phyloP scores from a whole-genome alignment of 495 filamentous ascomycete genomes.

The Hypoxylon intermedium region DNA sequence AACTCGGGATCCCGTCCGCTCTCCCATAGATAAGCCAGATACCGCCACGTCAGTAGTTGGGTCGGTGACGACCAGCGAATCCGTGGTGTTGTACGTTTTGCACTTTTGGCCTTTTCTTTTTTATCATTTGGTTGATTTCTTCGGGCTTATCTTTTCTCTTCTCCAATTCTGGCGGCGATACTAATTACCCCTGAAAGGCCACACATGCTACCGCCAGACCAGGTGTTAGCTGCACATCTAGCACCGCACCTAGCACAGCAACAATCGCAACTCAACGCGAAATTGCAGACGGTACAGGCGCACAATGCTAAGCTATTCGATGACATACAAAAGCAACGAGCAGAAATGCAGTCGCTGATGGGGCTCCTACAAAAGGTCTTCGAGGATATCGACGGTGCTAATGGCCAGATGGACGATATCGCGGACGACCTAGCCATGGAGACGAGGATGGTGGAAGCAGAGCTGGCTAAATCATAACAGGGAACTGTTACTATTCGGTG shows the following conservation, averaged over 20 bases:
- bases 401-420: slow-evolving; percentile 52
- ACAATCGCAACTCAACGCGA: slow-evolving; percentile 65
- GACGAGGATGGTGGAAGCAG: slow-evolving; percentile 55
- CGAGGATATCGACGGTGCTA: slow-evolving; percentile 72
- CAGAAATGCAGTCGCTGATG: slow-evolving; percentile 75
- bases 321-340: slow-evolving; percentile 69
- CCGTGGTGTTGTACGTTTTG: slow-evolving; percentile 56
- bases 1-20: slow-evolving; percentile 60
- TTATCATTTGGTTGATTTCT: slow-evolving; percentile 1
- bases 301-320: slow-evolving; percentile 70
- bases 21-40: slow-evolving; percentile 53
- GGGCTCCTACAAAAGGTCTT: slow-evolving; percentile 69
- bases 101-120: slow-evolving; percentile 21
- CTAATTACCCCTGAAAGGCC: too few relatives aligned
- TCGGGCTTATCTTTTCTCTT: not conserved
- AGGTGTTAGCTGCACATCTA: slow-evolving; percentile 74
- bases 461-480: slow-evolving; percentile 41
- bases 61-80: slow-evolving; percentile 60
- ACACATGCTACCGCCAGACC: slow-evolving; percentile 74
- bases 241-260: slow-evolving; percentile 69
- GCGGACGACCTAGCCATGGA: slow-evolving; percentile 57
- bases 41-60: slow-evolving; percentile 54
- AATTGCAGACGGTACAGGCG: slow-evolving; percentile 65
- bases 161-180: slow-evolving; percentile 11
- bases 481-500: not conserved